Base-by-base conservation (phyloP, 106 monocot genomes). In the Acanthochlamys bracteata region DNA sequence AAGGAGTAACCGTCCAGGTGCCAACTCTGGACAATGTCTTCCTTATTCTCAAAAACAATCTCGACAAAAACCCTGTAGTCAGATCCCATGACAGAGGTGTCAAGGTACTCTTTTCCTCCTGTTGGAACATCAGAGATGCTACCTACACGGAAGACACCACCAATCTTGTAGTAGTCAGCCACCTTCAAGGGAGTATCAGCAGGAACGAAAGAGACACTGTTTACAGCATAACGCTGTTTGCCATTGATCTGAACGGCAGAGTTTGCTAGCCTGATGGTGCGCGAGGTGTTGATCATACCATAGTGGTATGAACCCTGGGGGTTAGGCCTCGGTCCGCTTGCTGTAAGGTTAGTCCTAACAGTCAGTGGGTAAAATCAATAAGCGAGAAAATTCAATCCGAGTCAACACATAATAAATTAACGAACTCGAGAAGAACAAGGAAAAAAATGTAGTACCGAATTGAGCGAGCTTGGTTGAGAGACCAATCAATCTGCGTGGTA, bases 281-380 rank as follows among this genome's bases (percentile, higher is more conserved):
- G 65, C 14, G 65, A 74, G 41, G 71, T 70, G 66, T 78, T 86
- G 71, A 91, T 76, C 56, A 73, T 59, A 13, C 91, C 91, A 55
- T 91, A 91, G 71, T 86, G 91, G 74, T 91, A 91, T 11, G 91
- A 86, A 0, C 91, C 91, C 59, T 91, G 91, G 7, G 91, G 91
- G 60, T 91, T 91, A 10, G 91, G 86, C 58, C 91, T 66, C n/a
- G 91, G 83, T 20, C 86, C 91, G 21, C 91, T 91, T 11, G 91
- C 91, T 2, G 85, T 76, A 20, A 91, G 69, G 46, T 91, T 91
- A 9, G 76, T 87, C 68, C 86, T 85, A 67, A 55, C 21, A 20
- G 20, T 55, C 55, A 55, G 10, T 13, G 21, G n/a, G 20, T 10
- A 22, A 19, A 55, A 10, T 55, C 10, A 15, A 55, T 55, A 9